Conservation (phyloP, 345 rosid genomes). For the Hibiscus mutabilis region DNA sequence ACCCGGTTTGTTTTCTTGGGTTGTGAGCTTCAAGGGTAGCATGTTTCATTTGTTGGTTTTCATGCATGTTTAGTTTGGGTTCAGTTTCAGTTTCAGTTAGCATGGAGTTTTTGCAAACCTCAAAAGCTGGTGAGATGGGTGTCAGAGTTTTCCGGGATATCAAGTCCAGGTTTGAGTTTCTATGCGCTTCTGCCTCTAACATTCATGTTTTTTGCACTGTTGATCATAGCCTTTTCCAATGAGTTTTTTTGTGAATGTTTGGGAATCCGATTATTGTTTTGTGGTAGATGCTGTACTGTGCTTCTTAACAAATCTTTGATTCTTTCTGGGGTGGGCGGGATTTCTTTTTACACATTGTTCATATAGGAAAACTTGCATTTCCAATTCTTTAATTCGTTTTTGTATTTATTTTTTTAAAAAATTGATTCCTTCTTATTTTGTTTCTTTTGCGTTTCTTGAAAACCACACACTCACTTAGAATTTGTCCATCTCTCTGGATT, state of each 20-base stretch:
- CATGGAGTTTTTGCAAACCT: constrained; percentile 35
- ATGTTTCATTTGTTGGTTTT: constrained; percentile 11
- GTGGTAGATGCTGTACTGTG: constrained; percentile 42
- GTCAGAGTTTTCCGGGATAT: constrained; percentile 25
- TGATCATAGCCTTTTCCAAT: constrained; percentile 33
- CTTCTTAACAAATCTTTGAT: constrained; percentile 57
- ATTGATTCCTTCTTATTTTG: constrained; percentile 60
- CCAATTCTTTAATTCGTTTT: constrained; percentile 17
- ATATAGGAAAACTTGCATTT: constrained; percentile 33
- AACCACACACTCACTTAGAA: constrained; percentile 40
- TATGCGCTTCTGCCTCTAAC: constrained; percentile 28
- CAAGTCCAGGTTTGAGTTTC: constrained; percentile 32
- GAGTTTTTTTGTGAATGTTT: constrained; percentile 37
- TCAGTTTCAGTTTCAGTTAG: constrained; percentile 15
- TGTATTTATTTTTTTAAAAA: constrained; percentile 23
- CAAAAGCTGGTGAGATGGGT: constrained; percentile 40
- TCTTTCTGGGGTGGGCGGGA: constrained; percentile 56
- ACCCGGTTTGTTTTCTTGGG: constrained; percentile 36
- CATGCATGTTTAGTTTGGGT: constrained; percentile 16
- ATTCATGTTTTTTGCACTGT: constrained; percentile 29
- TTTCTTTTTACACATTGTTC: constrained; percentile 17
- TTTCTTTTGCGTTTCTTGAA: constrained; percentile 12
- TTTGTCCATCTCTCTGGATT: constrained; percentile 32
- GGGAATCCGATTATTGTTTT: constrained; percentile 96
- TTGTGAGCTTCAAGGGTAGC: constrained; percentile 13